Evolutionary conservation across 306 rosid species (phyloP).

Genomic region (Pyrus pyrifolia): DNA sequence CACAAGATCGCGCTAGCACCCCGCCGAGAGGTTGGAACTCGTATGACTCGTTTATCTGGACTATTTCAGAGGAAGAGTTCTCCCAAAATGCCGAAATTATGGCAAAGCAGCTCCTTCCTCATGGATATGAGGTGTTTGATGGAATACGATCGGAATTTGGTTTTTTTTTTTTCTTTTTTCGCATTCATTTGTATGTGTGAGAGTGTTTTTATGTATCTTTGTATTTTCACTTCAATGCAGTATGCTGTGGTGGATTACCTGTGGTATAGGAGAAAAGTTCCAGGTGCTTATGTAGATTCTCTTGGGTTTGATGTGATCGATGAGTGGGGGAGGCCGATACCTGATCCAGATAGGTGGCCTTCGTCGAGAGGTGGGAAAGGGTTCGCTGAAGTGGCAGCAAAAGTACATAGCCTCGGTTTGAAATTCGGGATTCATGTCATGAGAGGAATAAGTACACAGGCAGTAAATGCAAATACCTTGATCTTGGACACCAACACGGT

Average conservation of each 20-base stretch:
- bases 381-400: conserved; percentile 55
- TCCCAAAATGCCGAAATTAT: conserved; percentile 52
- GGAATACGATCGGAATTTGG: background rate
- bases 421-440: conserved; percentile 95
- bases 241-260: conserved; percentile 94
- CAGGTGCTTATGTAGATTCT: conserved; percentile 70
- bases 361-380: conserved; percentile 76
- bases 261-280: conserved; percentile 80
- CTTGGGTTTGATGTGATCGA: conserved; percentile 90
- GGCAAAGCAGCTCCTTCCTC: conserved; percentile 39
- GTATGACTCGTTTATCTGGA: conserved; percentile 92
- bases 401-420: conserved; percentile 78
- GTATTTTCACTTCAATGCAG: conserved; percentile 35
- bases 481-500: conserved; percentile 72
- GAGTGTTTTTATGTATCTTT: background rate
- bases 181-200: background rate
- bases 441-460: conserved; percentile 99
- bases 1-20: conserved; percentile 45
- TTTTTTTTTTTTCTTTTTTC: background rate
- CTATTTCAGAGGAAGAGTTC: conserved; percentile 68
- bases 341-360: conserved; percentile 92
- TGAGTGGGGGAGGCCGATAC: conserved; percentile 86
- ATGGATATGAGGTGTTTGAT: conserved; percentile 70
- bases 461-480: conserved; percentile 84
- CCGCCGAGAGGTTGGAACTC: conserved; percentile 99